Percentiles rank a stretch among this genome's conserved stretches.
phyloP scores from a whole-genome alignment of 1,284 basidiomycete genomes.

The Pseudozyma tsukubaensis region DNA sequence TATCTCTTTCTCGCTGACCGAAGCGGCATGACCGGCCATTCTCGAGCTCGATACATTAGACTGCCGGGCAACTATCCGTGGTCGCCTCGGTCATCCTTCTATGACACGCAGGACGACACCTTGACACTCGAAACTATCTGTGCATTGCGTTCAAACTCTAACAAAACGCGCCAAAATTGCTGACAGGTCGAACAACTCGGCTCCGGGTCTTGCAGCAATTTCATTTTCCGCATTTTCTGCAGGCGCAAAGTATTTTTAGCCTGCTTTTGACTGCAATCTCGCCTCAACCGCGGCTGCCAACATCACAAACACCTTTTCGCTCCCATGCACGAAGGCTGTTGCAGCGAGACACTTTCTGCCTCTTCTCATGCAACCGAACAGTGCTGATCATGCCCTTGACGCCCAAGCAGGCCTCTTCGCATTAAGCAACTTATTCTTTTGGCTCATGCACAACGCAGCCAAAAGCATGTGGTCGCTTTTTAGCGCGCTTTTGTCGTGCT shows the following conservation, averaged over 20 bases:
- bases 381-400: neutral
- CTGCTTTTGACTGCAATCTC: neutral
- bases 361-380: neutral
- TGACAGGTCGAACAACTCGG: too few species aligned
- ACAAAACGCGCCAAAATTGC: too few species aligned
- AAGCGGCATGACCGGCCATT: neutral
- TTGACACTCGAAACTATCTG: neutral
- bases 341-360: neutral
- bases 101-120: neutral
- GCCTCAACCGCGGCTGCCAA: slow-evolving; percentile 13
- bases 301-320: too few species aligned
- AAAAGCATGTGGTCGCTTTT: slow-evolving; percentile 5
- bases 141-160: neutral
- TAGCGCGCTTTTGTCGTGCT: slow-evolving; percentile 1
- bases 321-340: neutral
- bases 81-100: neutral
- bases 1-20: neutral
- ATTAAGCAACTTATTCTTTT: neutral
- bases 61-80: neutral
- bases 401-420: neutral
- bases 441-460: too few species aligned
- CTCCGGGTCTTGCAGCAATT: neutral
- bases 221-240: too few species aligned
- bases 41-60: neutral
- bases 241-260: neutral